Base-by-base conservation (phyloP, 2,329 filamentous ascomycete genomes). In the Helotiales sp. region DNA sequence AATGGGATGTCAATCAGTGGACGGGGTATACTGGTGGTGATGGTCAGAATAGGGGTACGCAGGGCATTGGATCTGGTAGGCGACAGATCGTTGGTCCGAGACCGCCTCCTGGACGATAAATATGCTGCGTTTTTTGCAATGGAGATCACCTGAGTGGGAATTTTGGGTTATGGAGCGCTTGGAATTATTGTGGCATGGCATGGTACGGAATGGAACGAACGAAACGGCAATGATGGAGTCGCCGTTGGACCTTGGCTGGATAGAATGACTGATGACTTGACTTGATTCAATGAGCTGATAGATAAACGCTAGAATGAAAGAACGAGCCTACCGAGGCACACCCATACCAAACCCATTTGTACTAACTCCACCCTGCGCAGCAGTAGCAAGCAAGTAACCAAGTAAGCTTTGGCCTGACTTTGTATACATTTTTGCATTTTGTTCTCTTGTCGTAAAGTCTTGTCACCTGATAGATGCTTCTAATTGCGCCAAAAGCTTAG, bases 1-100 rank as follows among this genome's bases (percentile, higher is more conserved):
- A 85, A 17, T 94, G 91, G 91, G 91, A 94, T 65, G 73, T 76
- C 15, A 76, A 75, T 66, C 75, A 77, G 60, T 77, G 91, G 86
- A 82, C 82, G 69, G 91, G 91, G 0, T 94, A 86, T 75, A 91
- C 90, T 20, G 91, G 91, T 3, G 91, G 92, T 1, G 91, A 93
- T 77, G 86, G 84, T 69, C 89, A 93, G 82, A 93, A 93, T 75
- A 85, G 84, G 69, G 90, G 89, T 1, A 77, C 77, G 2, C 82
- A 87, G 69, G 89, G 89, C 1, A 91, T 90, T 67, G 90, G 92
- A 47, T 88, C 89, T 0, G 89, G 89, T 0, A 83, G 90, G 76
- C 85, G 92, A 76, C 91, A 92, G 81, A 93, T 95, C 78, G 89
- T 92, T n/a, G 92, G 92, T 11, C 91, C 91, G 0, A 83, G 91